A percentile compares a stretch with the other conserved stretches of the same genome.
Evolutionary conservation across 306 rosid species (phyloP).

Genomic region (Glycine tomentella): DNA sequence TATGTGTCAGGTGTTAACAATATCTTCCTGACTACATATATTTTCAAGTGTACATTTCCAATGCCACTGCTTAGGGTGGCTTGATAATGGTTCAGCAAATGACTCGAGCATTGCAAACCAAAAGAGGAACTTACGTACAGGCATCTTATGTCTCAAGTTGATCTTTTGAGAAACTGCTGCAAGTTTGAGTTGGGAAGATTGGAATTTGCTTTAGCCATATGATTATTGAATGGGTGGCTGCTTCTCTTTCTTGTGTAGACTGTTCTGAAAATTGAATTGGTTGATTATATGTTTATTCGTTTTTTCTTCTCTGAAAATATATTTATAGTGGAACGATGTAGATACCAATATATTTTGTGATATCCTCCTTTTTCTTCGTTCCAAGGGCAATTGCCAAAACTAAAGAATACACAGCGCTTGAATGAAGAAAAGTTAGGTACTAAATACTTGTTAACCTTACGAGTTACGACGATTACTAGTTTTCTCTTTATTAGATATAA

Average conservation of each 20-base stretch:
- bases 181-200: slow-evolving; percentile 34
- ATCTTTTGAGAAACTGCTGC: slow-evolving; percentile 45
- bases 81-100: slow-evolving; percentile 39
- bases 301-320: slow-evolving; percentile 36
- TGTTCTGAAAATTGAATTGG: slow-evolving; percentile 19
- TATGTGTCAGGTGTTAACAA: slow-evolving; percentile 22
- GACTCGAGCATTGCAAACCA: neutral
- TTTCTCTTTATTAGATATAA: too few species aligned
- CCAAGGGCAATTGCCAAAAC: slow-evolving; percentile 21
- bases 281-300: slow-evolving; percentile 36
- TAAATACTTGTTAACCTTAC: slow-evolving; percentile 10
- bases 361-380: neutral
- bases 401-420: neutral
- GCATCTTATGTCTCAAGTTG: slow-evolving; percentile 25
- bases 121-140: too few species aligned
- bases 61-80: slow-evolving; percentile 43
- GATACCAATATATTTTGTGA: slow-evolving; percentile 47
- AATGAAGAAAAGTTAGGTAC: slow-evolving; percentile 34
- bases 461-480: neutral
- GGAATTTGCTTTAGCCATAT: slow-evolving; percentile 1
- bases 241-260: slow-evolving; percentile 29
- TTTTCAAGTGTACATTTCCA: slow-evolving; percentile 45
- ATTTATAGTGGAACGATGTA: slow-evolving; percentile 45
- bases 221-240: slow-evolving; percentile 34
- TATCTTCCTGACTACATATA: slow-evolving; percentile 39